Evolutionary conservation across 2,329 filamentous ascomycete species (phyloP).

Genomic region (Orbilia brochopaga): DNA sequence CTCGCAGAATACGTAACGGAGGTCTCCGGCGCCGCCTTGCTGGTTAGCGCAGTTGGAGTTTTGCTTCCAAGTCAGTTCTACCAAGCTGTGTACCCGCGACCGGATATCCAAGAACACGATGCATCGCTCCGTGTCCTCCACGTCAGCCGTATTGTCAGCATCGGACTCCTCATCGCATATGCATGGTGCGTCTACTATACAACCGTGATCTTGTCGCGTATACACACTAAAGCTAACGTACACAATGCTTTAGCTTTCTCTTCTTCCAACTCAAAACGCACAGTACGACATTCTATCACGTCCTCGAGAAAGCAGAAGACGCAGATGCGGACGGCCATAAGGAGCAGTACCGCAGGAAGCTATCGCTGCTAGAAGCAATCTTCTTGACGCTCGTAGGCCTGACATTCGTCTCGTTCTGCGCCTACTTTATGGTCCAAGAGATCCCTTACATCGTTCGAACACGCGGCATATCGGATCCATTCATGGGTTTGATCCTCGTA

Average conservation of each 20-base stretch:
- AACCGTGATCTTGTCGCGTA: not conserved
- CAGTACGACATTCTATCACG: slow-evolving; percentile 35
- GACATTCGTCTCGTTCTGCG: slow-evolving; percentile 38
- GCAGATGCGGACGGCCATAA: slow-evolving; percentile 35
- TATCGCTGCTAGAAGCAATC: slow-evolving; percentile 45
- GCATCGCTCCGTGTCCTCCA: slow-evolving; percentile 26
- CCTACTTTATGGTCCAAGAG: slow-evolving; percentile 45
- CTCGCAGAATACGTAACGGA: slow-evolving; percentile 48
- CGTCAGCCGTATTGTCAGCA: slow-evolving; percentile 42
- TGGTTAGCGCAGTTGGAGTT: slow-evolving; percentile 43
- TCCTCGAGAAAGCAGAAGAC: slow-evolving; percentile 36
- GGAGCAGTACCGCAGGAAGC: slow-evolving; percentile 32
- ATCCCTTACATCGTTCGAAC: slow-evolving; percentile 39
- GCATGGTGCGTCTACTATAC: slow-evolving; percentile 16
- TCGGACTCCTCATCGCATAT: slow-evolving; percentile 36
- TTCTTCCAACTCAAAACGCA: slow-evolving; percentile 50
- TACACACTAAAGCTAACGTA: not conserved
- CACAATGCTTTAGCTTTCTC: slow-evolving; percentile 19
- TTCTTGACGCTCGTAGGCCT: slow-evolving; percentile 37
- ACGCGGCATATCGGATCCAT: slow-evolving; percentile 64
- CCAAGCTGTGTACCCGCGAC: slow-evolving; percentile 30
- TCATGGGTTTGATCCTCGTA: slow-evolving; percentile 76
- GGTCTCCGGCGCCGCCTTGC: slow-evolving; percentile 40
- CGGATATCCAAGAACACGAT: slow-evolving; percentile 19
- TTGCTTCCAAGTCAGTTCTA: slow-evolving; percentile 48